Evolutionary conservation across 345 rosid species (phyloP).

Genomic region (Kernera saxatilis): DNA sequence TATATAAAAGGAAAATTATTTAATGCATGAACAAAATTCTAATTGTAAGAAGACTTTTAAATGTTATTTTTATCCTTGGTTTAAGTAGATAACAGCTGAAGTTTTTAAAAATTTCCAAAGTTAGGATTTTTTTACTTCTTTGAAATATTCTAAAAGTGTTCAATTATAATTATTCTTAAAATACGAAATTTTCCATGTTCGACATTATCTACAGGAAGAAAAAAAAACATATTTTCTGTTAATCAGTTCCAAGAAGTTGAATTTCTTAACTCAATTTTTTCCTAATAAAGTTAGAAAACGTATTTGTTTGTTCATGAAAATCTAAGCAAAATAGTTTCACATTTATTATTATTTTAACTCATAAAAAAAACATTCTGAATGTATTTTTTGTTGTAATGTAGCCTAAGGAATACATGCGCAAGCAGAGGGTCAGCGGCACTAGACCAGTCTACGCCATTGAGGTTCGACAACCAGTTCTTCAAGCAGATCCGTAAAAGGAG

Average conservation of each 20-base stretch:
- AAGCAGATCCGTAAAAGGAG: slow-evolving; percentile 23
- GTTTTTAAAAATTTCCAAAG: background rate
- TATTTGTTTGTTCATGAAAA: background rate
- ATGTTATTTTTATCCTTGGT: background rate
- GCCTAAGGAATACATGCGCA: slow-evolving; percentile 28
- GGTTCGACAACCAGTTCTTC: slow-evolving; percentile 29
- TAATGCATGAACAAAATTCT: background rate
- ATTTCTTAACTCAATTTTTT: background rate
- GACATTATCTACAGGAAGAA: background rate
- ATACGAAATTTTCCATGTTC: background rate
- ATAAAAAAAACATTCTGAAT: background rate
- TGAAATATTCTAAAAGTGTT: background rate
- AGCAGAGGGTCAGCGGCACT: slow-evolving; percentile 14
- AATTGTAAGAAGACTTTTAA: background rate
- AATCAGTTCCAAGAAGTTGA: background rate
- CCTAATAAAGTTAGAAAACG: background rate
- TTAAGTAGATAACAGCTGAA: background rate
- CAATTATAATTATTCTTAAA: background rate
- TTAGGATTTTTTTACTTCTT: no score
- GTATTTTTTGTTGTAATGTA: background rate
- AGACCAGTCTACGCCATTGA: slow-evolving; percentile 31
- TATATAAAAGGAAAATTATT: background rate
- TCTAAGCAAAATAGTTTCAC: background rate
- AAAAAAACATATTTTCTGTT: background rate
- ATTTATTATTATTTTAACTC: background rate